These are phyloP conservation scores for Phialocephala sp. DNA, from an alignment of 2,329 filamentous ascomycete species.

Conservation along the genomic window DNA sequence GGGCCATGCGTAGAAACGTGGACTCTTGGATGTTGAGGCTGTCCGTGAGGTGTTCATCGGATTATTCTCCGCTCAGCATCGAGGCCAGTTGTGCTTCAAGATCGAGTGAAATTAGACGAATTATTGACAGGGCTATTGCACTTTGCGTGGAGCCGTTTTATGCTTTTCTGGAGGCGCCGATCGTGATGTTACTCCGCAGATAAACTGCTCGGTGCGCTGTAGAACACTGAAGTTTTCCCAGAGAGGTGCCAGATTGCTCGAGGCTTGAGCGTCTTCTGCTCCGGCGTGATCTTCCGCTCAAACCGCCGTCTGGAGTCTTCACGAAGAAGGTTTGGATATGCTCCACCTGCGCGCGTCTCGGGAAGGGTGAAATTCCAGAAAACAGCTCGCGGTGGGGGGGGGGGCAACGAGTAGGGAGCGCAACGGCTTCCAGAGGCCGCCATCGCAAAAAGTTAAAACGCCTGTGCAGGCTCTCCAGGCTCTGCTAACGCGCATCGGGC, in stretches of 20 bases:
- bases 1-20: slow-evolving; percentile 31
- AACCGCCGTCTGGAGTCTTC: slow-evolving; percentile 20
- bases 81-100: slow-evolving; percentile 3
- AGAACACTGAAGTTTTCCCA: not conserved
- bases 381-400: not conserved
- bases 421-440: slow-evolving; percentile 1
- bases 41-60: slow-evolving; percentile 12
- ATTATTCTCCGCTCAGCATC: slow-evolving; percentile 8
- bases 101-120: slow-evolving; percentile 24
- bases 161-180: slow-evolving; percentile 30
- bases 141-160: slow-evolving; percentile 26
- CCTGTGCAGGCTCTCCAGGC: not conserved
- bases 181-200: slow-evolving; percentile 24
- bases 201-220: not conserved
- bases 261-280: slow-evolving; percentile 19
- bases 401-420: not conserved
- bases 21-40: slow-evolving; percentile 30
- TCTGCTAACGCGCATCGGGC: slow-evolving; percentile 21
- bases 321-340: slow-evolving; percentile 10
- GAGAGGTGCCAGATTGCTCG: slow-evolving; percentile 1
- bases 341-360: slow-evolving; percentile 1
- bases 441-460: slow-evolving; percentile 9
- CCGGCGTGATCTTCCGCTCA: slow-evolving; percentile 18
- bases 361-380: slow-evolving; percentile 8
- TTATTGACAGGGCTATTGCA: slow-evolving; percentile 33